These are phyloP conservation scores for Cyclocybe cylindracea DNA, from an alignment of 768 basidiomycete species.

Conservation along the genomic window DNA sequence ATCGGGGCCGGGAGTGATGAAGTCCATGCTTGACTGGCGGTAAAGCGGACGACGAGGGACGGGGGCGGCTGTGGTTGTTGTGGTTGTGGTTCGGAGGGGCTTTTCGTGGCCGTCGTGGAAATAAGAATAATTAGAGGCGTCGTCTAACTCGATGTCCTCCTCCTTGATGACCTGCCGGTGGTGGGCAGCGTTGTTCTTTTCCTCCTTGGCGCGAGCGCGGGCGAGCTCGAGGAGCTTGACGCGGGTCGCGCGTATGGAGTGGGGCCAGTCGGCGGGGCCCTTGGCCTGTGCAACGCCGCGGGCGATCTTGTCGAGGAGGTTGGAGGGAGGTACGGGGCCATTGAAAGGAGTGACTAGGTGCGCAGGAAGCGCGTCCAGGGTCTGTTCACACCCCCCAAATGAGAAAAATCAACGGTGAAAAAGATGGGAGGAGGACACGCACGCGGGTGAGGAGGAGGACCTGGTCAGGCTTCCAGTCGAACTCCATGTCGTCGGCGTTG, in stretches of 20 bases:
- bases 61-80: slow-evolving; percentile 14
- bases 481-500: slow-evolving; percentile 64
- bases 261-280: slow-evolving; percentile 78
- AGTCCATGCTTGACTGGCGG: slow-evolving; percentile 88
- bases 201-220: slow-evolving; percentile 65
- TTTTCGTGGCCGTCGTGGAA: slow-evolving; percentile 27
- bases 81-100: slow-evolving; percentile 8
- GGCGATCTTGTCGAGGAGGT: slow-evolving; percentile 85
- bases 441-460: slow-evolving; percentile 68
- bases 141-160: slow-evolving; percentile 42
- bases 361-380: slow-evolving; percentile 79
- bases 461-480: slow-evolving; percentile 78
- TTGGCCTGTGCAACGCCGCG: slow-evolving; percentile 75
- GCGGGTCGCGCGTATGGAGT: slow-evolving; percentile 80
- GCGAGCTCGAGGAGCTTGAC: slow-evolving; percentile 80
- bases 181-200: slow-evolving; percentile 35
- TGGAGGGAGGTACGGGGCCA: slow-evolving; percentile 80
- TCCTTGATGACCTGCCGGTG: slow-evolving; percentile 48
- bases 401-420: slow-evolving; percentile 9
- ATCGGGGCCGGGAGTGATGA: slow-evolving; percentile 56
- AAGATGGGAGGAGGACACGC: slow-evolving; percentile 18
- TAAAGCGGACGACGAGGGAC: slow-evolving; percentile 59
- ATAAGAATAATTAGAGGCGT: slow-evolving; percentile 26
- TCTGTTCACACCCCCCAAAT: slow-evolving; percentile 40
- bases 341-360: slow-evolving; percentile 89